Conservation (phyloP, 345 rosid genomes). For the Camelina sativa region DNA sequence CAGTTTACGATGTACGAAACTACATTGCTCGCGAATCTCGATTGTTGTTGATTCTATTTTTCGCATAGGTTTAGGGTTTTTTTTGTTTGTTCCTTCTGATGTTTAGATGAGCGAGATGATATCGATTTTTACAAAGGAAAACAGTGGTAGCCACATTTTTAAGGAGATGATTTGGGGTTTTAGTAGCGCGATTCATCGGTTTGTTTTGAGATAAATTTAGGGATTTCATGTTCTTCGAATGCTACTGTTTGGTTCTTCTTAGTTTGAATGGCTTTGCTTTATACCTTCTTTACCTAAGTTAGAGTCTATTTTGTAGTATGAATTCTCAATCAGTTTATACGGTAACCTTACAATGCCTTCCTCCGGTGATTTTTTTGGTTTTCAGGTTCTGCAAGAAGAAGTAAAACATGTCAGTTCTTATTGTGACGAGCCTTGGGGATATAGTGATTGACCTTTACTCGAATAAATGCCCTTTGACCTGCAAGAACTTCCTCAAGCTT, state of each 20-base stretch:
- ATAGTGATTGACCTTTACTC: conserved; percentile 72
- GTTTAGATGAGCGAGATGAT: conserved; percentile 2
- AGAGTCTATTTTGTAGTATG: too few species aligned
- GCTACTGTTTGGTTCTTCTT: too few species aligned
- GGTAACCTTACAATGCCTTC: neutral
- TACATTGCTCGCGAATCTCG: neutral
- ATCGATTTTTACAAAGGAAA: neutral
- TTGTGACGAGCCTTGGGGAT: conserved; percentile 86
- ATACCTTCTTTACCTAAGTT: too few species aligned
- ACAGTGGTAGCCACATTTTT: neutral
- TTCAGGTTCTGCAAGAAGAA: neutral
- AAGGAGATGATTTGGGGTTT: neutral
- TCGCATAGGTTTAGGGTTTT: neutral
- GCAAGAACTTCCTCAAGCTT: conserved; percentile 93
- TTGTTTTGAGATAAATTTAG: neutral
- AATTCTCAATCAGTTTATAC: too few species aligned
- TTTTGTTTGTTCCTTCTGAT: neutral
- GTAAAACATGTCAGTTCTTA: conserved; percentile 68
- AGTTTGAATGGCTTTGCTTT: too few species aligned
- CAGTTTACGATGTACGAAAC: neutral
- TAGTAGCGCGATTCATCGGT: neutral
- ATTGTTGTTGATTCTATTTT: neutral
- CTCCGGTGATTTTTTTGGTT: neutral
- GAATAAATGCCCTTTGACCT: conserved; percentile 75
- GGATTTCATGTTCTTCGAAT: too few species aligned